These are phyloP conservation scores for Thalassiosira tumida DNA, from an alignment of 352 stramenopile species.

Conservation along the genomic window DNA sequence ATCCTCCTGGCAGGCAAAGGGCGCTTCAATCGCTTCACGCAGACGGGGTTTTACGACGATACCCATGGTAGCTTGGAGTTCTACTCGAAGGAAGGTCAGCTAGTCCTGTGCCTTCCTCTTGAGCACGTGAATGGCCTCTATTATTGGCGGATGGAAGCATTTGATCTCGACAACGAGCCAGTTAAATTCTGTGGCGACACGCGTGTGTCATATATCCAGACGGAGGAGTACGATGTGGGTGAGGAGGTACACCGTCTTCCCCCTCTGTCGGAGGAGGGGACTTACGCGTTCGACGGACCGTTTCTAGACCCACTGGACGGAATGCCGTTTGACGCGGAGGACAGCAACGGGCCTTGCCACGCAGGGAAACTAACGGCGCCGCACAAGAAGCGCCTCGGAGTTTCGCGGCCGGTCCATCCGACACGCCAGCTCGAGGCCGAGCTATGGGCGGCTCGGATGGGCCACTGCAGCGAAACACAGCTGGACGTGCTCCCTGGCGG, in stretches of 20 bases:
- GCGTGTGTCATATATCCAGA: too few relatives aligned
- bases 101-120: not conserved
- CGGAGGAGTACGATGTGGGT: too few relatives aligned
- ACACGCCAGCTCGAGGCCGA: conserved; percentile 46
- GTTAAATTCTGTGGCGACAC: too few relatives aligned
- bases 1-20: not conserved
- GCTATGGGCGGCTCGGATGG: conserved; percentile 51
- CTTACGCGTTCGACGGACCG: not conserved
- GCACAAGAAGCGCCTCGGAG: not conserved
- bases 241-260: not conserved
- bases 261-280: not conserved
- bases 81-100: not conserved
- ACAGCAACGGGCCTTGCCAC: not conserved
- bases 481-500: not conserved
- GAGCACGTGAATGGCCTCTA: not conserved
- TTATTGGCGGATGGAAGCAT: not conserved
- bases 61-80: not conserved
- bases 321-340: not conserved
- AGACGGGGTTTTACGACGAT: not conserved
- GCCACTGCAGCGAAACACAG: conserved; percentile 24
- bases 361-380: not conserved
- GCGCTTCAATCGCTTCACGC: not conserved
- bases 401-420: not conserved
- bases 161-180: not conserved
- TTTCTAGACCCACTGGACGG: not conserved